These are phyloP conservation scores for Pseudonitzschia delicatissima DNA, from an alignment of 108 stramenopile species.

Conservation along the genomic window DNA sequence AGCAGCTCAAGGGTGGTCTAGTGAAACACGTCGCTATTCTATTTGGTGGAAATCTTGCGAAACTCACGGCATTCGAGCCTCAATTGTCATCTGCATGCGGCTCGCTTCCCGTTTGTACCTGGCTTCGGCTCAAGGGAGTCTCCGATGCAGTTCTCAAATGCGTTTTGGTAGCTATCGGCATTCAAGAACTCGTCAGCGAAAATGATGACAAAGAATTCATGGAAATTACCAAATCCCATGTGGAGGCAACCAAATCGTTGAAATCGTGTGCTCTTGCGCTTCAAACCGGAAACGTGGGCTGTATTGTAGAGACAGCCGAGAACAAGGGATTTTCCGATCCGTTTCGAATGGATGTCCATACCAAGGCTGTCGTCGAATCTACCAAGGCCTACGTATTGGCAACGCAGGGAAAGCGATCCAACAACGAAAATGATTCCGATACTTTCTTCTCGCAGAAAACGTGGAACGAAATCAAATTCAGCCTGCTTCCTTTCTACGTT, in stretches of 20 bases:
- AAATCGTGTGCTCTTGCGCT: neutral
- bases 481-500: neutral
- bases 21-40: neutral
- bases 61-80: conserved; percentile 4
- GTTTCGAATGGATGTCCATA: neutral
- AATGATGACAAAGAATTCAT: neutral
- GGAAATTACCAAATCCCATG: neutral
- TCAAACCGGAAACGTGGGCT: neutral
- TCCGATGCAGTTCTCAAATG: neutral
- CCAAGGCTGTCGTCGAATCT: neutral
- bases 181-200: neutral
- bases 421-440: neutral
- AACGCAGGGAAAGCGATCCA: neutral
- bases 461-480: neutral
- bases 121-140: neutral
- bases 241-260: neutral
- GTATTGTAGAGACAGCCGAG: neutral
- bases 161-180: neutral
- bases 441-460: neutral
- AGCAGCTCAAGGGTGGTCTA: neutral
- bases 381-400: neutral
- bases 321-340: neutral
- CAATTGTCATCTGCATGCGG: neutral
- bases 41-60: conserved; percentile 8
- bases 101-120: neutral